Evolutionary conservation across 192 early-diverging fungal genomes (phyloP).

Genomic region (Dimargaris verticillata): DNA sequence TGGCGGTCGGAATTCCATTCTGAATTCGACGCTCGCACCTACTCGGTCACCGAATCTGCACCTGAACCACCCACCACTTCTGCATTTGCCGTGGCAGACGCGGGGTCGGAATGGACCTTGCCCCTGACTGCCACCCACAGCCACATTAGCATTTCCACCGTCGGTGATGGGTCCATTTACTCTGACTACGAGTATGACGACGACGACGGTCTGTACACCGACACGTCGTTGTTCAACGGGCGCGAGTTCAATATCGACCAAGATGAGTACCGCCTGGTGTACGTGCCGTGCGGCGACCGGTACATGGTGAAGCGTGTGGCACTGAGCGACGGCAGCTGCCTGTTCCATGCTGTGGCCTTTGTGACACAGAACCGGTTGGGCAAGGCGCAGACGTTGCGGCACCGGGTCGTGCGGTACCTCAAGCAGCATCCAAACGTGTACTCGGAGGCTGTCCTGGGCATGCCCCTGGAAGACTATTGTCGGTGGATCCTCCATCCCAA

Average conservation of each 20-base stretch:
- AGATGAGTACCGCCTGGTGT: neutral
- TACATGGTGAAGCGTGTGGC: constrained; percentile 17
- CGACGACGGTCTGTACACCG: neutral
- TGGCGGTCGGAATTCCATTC: too few species aligned
- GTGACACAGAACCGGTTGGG: constrained; percentile 16
- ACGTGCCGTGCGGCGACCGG: constrained; percentile 12
- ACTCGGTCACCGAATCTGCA: too few species aligned
- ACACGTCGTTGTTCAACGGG: too few species aligned
- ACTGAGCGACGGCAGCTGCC: constrained; percentile 34
- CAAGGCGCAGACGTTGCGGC: constrained; percentile 16
- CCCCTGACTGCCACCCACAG: too few species aligned
- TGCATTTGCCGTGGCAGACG: too few species aligned
- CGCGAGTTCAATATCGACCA: too few species aligned
- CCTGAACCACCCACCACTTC: too few species aligned
- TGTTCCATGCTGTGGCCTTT: constrained; percentile 33
- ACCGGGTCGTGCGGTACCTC: constrained; percentile 24
- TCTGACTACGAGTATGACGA: constrained; percentile 2
- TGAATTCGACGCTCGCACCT: too few species aligned
- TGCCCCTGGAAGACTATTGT: constrained; percentile 27
- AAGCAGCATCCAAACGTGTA: constrained; percentile 24
- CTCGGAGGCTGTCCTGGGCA: constrained; percentile 34
- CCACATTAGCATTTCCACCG: too few species aligned
- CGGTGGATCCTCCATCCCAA: constrained; percentile 32
- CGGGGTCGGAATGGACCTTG: too few species aligned
- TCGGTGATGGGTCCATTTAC: constrained; percentile 9